Conservation (phyloP, 1,284 basidiomycete genomes). For the Cutaneotrichosporon cyanovorans region DNA sequence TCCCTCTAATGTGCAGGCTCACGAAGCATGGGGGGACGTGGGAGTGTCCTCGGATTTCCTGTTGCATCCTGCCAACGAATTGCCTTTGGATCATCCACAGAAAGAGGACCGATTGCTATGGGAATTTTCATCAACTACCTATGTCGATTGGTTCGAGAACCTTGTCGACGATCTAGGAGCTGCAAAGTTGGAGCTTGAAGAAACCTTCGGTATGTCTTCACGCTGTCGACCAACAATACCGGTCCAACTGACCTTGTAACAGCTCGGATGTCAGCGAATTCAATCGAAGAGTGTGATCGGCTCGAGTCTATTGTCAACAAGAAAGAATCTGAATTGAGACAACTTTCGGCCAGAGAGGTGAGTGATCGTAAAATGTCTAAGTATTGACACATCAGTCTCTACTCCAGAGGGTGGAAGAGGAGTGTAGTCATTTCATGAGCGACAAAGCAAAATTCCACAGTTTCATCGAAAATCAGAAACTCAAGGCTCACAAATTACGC, state of each 20-base stretch:
- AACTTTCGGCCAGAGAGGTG: constrained; percentile 38
- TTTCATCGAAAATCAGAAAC: constrained; percentile 36
- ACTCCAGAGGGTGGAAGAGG: constrained; percentile 35
- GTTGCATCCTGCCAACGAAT: constrained; percentile 43
- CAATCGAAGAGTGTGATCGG: constrained; percentile 31
- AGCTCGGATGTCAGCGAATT: constrained; percentile 31
- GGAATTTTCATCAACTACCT: constrained; percentile 63
- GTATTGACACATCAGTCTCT: constrained; percentile 25
- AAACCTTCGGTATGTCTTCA: constrained; percentile 55
- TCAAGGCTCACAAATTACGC: constrained; percentile 40
- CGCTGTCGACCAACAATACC: no score
- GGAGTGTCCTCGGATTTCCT: constrained; percentile 63
- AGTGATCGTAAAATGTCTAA: constrained; percentile 6
- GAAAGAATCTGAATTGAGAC: constrained; percentile 28
- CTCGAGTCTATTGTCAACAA: constrained; percentile 29
- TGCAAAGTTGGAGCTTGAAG: constrained; percentile 61
- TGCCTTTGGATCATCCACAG: constrained; percentile 36
- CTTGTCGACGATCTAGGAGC: constrained; percentile 64
- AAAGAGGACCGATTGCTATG: constrained; percentile 65
- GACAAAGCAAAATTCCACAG: constrained; percentile 43
- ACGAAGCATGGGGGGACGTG: constrained; percentile 54
- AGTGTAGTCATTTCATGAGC: constrained; percentile 37
- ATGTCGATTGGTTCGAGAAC: constrained; percentile 60
- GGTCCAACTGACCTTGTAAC: background rate
- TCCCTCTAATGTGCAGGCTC: constrained; percentile 23